A percentile compares a stretch with the other conserved stretches of the same genome.
Conservation (phyloP, 345 rosid genomes). For the Salix brachista region DNA sequence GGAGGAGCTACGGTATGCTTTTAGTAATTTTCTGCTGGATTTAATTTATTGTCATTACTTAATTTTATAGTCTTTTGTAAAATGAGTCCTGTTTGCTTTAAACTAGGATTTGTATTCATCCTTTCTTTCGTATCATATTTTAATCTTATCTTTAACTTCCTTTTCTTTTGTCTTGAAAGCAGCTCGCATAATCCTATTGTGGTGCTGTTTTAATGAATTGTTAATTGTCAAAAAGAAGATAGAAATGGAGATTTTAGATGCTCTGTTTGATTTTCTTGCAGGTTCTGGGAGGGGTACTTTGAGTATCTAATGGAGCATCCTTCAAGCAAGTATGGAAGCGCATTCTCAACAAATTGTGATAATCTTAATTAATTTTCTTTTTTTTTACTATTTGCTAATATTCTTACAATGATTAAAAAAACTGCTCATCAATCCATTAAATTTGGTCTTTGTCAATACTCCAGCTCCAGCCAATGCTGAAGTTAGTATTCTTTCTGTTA, state of each 20-base stretch:
- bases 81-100: background rate
- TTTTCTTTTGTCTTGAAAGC: background rate
- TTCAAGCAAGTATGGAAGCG: slow-evolving; percentile 65
- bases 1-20: slow-evolving; percentile 81
- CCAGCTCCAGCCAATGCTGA: background rate
- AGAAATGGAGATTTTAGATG: background rate
- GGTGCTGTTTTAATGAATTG: background rate
- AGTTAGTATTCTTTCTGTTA: background rate
- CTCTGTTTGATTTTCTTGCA: slow-evolving; percentile 31
- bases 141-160: background rate
- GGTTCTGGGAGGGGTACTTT: slow-evolving; percentile 99
- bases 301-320: slow-evolving; percentile 87
- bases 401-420: background rate
- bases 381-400: background rate
- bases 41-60: background rate
- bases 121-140: background rate
- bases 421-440: background rate
- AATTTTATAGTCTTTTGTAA: slow-evolving; percentile 11
- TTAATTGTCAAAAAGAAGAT: background rate
- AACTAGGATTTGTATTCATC: background rate
- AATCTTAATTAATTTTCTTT: slow-evolving; percentile 11
- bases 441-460: background rate
- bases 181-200: background rate
- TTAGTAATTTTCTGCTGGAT: background rate
- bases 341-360: slow-evolving; percentile 10